Base-by-base conservation (phyloP, 2,329 filamentous ascomycete genomes). In the Zelopaecilomyces penicillatus region DNA sequence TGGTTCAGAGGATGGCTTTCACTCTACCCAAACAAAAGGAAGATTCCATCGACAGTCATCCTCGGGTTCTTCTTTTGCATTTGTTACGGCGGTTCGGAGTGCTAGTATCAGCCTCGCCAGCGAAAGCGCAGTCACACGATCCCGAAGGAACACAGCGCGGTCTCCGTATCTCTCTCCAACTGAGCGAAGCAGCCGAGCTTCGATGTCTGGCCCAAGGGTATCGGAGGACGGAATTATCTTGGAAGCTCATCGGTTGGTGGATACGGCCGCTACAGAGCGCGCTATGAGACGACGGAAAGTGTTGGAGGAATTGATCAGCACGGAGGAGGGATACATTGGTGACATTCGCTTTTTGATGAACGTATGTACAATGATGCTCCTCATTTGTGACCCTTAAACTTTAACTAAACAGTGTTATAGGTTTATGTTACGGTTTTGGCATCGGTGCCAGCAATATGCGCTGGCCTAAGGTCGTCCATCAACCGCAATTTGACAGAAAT, bases 271-370 rank as follows among this genome's bases (percentile, higher is more conserved):
- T n/a, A 76, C 77, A 36, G 76, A 82, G 52, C 79, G 90, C 43
- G 79, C 87, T 2, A 65, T 85, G 19, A 85, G 89, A 56, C 79
- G 93, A 49, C 80, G 87, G 10, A 81, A 83, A 50, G 81, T 95
- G 34, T 66, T 97, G 32, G 86, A 93, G 58, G 93, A 97, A 65
- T 70, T 97, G 41, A 80, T 96, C 49, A 76, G 69, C 45, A 95
- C 90, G 0, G 93, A 97, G 63, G 85, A 93, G 60, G 80, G 83
- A 56, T 97, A 97, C 60, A 82, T 97, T 54, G 80, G 83, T 11
- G 91, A 95, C 56, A 65, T 97, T 46, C 87, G 87, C 55, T 88
- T 93, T 52, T 70, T 97, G 47, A 84, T 85, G 60, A 89, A 94
- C 65, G 90, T 91, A 68, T 59, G 80, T 57, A 35, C 10, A 33